Evolutionary conservation across 106 monocot species (phyloP), one percentile per base, ranked within the genome.

Genomic region (Cymbidium sinense): DNA sequence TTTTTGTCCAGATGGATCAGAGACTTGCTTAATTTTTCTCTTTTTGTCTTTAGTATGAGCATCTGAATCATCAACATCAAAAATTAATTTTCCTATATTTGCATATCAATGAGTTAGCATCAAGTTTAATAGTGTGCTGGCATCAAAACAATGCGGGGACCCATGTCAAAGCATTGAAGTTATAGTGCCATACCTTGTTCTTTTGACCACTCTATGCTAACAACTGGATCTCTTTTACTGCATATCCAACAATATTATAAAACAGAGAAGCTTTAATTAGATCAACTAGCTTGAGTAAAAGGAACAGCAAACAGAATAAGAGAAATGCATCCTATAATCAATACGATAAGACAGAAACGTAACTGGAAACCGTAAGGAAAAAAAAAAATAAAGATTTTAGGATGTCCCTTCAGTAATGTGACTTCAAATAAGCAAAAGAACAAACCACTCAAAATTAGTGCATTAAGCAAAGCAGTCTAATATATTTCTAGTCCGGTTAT

Each of bases 1-100:
- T 76, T 76, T 82, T 52, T 28, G 78, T 43, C 34, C 76, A 58
- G 11, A 9, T 15, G 79, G 52, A 65, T 67, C 70, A 73, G 65
- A 50, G 47, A 34, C 41, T n/a, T 18, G 35, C 51, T 88, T 84
- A 33, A 47, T 73, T 58, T 80, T 82, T 73, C 34, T 79, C 50
- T 80, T 84, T 84, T 84, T 86, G 2, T 77, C 70, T 70, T 89
- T 84, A 19, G 58, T 77, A 78, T 81, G 58, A 20, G 6, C 79
- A 76, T 67, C 35, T 9, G 13, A 44, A 31, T 73, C 39, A 70
- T 73, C 77, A 67, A 28, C 75, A 70, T 44, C 50, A 15, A 1
- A 6, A 0, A 55, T 18, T 43, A 70, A 71, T n/a, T 12, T 70
- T 47, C 31, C 31, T 78, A 43, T 50, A 78, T 30, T 30, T 52